These are phyloP conservation scores for Rhynchospora pubera DNA, from an alignment of 176 grass and related monocot species.

Conservation along the genomic window DNA sequence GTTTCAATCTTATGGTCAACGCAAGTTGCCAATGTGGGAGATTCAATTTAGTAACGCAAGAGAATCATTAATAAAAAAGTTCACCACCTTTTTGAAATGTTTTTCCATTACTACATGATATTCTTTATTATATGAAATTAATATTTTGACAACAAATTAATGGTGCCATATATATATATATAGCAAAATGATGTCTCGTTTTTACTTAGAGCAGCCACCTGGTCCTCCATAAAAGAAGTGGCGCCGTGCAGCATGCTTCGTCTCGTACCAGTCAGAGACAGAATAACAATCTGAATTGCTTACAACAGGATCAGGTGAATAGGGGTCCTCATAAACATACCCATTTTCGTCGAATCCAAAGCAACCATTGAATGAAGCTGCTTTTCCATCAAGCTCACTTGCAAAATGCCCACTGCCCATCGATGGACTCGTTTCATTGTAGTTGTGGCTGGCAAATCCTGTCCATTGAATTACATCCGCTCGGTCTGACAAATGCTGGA, in stretches of 20 bases:
- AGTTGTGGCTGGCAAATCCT: not conserved
- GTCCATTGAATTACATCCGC: not conserved
- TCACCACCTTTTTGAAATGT: too few species aligned
- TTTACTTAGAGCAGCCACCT: not conserved
- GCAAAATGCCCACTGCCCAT: not conserved
- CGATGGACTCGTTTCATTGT: not conserved
- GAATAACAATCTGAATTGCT: not conserved
- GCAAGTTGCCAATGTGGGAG: too few species aligned
- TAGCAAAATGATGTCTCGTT: not conserved
- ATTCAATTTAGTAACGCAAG: too few species aligned
- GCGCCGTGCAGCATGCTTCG: not conserved
- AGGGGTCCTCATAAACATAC: not conserved
- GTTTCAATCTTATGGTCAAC: too few species aligned
- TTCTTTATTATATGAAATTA: too few species aligned
- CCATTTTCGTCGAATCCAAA: not conserved
- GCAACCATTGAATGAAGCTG: slow-evolving; percentile 3
- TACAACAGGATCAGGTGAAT: not conserved
- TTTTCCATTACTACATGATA: too few species aligned
- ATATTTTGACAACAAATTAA: too few species aligned
- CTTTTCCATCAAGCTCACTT: not conserved
- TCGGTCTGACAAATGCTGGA: not conserved
- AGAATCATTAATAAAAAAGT: too few species aligned
- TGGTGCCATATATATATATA: not conserved
- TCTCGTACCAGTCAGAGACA: not conserved
- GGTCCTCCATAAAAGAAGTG: slow-evolving; percentile 18